Evolutionary conservation across 164 flowering plant species (phyloP), one percentile per base, ranked within the genome.

Genomic region (Euptelea pleiosperma): DNA sequence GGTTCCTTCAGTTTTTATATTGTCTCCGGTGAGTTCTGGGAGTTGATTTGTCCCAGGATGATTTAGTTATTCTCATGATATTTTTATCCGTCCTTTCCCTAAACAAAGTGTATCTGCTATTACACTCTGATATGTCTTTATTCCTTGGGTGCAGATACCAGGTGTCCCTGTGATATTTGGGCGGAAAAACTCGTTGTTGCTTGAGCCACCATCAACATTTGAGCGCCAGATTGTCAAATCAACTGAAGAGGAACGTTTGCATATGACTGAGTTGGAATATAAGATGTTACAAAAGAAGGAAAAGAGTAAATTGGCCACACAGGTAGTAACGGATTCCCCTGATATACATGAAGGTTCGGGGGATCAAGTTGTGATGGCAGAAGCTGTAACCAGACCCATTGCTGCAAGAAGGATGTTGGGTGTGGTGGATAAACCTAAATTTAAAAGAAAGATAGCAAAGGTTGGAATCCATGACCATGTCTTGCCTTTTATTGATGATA

Each of bases 91-190:
- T n/a, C n/a, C n/a, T n/a, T n/a, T n/a, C n/a, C n/a, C n/a, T n/a
- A n/a, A n/a, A n/a, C n/a, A n/a, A n/a, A n/a, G n/a, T n/a, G n/a
- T n/a, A n/a, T n/a, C n/a, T n/a, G n/a, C n/a, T n/a, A n/a, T 39
- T 39, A 39, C 15, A 39, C 14, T 39, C 42, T 39, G 42, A 40
- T 18, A 22, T 4, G 14, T 16, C 33, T 45, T 3, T 25, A 1
- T 56, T 55, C 58, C 4, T 44, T 58, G 45, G n/a, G 18, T 67
- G 65, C 78, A 93, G 99, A 62, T 82, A 50, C 91, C 97, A 18
- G 88, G 88, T 66, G 96, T 89, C 6, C 99, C 99, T 52, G 50
- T 80, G 26, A 65, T 91, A 45, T 89, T 46, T 76, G 93, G 79
- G 47, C 70, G 85, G 34, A 74, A 86, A 61, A 85, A 83, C 47